phyloP scores from a whole-genome alignment of 352 stramenopile genomes.

The Globisporangium carolinianum region DNA sequence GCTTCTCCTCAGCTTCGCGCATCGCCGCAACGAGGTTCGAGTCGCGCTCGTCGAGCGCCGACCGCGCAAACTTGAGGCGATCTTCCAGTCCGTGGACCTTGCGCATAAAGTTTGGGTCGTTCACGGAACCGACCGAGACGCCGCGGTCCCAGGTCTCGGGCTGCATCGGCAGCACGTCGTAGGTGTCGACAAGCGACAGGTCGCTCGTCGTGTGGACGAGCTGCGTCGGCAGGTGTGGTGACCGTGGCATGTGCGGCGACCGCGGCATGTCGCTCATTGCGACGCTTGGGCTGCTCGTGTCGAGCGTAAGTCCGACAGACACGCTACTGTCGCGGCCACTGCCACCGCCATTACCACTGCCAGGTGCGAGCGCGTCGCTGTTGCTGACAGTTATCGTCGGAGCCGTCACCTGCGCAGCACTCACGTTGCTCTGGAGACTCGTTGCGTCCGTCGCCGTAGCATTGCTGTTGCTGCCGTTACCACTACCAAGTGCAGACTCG shows the following conservation, averaged over 20 bases:
- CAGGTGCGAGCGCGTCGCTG: no score
- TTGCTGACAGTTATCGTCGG: background rate
- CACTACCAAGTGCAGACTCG: constrained; percentile 11
- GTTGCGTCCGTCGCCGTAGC: background rate
- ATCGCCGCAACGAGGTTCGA: constrained; percentile 67
- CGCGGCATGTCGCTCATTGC: constrained; percentile 21
- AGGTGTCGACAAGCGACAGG: constrained; percentile 22
- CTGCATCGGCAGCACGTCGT: constrained; percentile 28
- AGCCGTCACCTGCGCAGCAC: background rate
- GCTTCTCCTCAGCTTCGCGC: constrained; percentile 73
- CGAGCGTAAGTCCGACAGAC: background rate
- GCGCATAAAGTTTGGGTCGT: constrained; percentile 46
- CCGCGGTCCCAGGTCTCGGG: constrained; percentile 43
- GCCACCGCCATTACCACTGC: background rate
- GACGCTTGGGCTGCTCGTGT: constrained; percentile 18
- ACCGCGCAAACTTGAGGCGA: constrained; percentile 45
- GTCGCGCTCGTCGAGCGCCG: constrained; percentile 60
- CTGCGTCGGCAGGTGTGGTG: background rate
- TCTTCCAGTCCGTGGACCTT: constrained; percentile 66
- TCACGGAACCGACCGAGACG: constrained; percentile 50
- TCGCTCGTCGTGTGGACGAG: constrained; percentile 44
- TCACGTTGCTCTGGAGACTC: background rate
- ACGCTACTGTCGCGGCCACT: background rate
- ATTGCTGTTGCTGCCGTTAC: background rate
- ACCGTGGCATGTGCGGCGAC: constrained; percentile 18